Base-by-base conservation (phyloP, 2,329 filamentous ascomycete species). In the Neurospora sp. region DNA sequence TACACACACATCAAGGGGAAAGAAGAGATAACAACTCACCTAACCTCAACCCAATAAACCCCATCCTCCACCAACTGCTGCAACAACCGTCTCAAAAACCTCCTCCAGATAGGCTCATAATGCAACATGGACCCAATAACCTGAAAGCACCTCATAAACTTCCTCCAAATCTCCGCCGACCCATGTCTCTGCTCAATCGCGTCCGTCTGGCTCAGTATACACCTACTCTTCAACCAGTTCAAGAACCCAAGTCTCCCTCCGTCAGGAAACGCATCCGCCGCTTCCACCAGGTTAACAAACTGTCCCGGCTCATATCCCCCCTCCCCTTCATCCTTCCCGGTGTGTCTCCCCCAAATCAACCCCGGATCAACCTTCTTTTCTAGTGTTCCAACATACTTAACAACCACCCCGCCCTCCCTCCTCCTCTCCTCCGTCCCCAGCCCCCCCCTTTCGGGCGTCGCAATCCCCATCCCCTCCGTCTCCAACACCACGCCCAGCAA, bases 91-190 rank as follows among this genome's bases (percentile, higher is more conserved):
- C 86, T 88, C 71, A 97, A 81, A 76, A 93, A 96, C 19, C 84
- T 83, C 33, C 93, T 88, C 81, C 92, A 95, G 73, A 98, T 92
- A 15, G 94, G 94, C 80, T 97, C 95, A 80, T 97, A 97, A 80
- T 91, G 92, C 67, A 97, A 85, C 68, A 97, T 86, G 17, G 89
- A 90, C 52, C 87, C 87, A 66, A 95, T 84, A 4, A 95, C 87
- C 2, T 85, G 81, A 79, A 97, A 97, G 72, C 90, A 91, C 66
- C 86, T 87, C 67, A 81, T 82, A 80, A 97, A 97, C 77, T 96
- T 94, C 33, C 84, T 82, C 93, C 94, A 97, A 69, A 97, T 90
- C 68, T 90, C 90, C 78, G 96, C 90, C 17, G 93, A 85, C 2
- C 94, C 93, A 75, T 94, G 90, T 76, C 96, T 91, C 77, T 97